Percentiles rank a stretch among this genome's conserved stretches.
phyloP scores from a whole-genome alignment of 306 rosid genomes.

The Trichosanthes truncata region DNA sequence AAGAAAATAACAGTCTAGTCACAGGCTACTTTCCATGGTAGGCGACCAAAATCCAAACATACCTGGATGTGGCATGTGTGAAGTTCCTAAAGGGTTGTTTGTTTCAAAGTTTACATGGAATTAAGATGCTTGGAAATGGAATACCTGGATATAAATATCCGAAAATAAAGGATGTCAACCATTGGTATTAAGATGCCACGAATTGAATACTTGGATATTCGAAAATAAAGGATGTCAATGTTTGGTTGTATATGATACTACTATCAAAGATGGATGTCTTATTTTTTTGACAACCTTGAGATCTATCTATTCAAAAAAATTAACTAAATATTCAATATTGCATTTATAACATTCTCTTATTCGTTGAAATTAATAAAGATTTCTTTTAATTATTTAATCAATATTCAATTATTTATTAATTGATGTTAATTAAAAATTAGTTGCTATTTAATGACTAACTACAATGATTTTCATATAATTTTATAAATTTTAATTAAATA shows the following conservation, averaged over 20 bases:
- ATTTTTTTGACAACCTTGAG: background rate
- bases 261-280: too few species aligned
- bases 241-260: background rate
- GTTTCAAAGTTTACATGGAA: slow-evolving; percentile 3
- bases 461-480: too few species aligned
- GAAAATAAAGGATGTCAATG: background rate
- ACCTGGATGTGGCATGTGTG: background rate
- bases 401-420: too few species aligned
- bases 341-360: too few species aligned
- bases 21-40: background rate
- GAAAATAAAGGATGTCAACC: background rate
- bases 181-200: background rate
- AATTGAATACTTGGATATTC: background rate
- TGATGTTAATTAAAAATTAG: too few species aligned
- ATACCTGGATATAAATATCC: background rate
- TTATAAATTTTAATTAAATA: too few species aligned
- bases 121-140: background rate
- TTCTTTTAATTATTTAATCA: too few species aligned
- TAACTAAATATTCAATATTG: too few species aligned
- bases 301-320: background rate
- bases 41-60: background rate
- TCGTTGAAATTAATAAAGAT: too few species aligned
- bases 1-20: background rate
- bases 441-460: too few species aligned
- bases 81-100: background rate